Percentiles rank a stretch among this genome's conserved stretches.
Conservation (phyloP, 331 rosid species). For the Malus hybrid region DNA sequence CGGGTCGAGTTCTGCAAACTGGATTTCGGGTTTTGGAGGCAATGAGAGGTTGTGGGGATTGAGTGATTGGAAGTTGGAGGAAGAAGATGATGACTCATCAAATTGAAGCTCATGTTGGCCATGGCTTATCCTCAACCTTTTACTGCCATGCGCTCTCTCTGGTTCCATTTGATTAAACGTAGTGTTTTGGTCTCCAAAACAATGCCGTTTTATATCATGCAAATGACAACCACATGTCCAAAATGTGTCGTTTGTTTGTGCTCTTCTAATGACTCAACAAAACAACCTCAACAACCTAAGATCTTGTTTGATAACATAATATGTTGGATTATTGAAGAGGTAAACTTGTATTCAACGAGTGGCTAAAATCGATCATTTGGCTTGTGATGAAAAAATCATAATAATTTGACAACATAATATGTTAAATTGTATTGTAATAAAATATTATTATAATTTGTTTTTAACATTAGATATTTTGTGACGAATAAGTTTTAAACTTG, state of each 20-base stretch:
- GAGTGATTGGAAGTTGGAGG: conserved; percentile 26
- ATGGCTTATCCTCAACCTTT: not conserved
- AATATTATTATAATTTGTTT: too few relatives aligned
- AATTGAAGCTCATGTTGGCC: conserved; percentile 22
- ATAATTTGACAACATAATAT: too few relatives aligned
- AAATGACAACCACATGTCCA: not conserved
- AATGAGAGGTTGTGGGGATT: conserved; percentile 12
- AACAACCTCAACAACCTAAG: too few relatives aligned
- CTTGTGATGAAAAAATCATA: too few relatives aligned
- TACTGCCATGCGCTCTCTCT: not conserved
- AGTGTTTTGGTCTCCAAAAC: conserved; percentile 4
- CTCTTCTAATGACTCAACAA: not conserved
- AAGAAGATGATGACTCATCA: conserved; percentile 30
- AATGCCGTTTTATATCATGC: not conserved
- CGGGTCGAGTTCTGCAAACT: conserved; percentile 11
- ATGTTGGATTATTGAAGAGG: too few relatives aligned
- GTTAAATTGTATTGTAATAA: too few relatives aligned
- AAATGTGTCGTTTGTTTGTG: not conserved
- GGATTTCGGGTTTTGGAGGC: conserved; percentile 19
- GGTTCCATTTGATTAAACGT: not conserved
- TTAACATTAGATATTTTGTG: too few relatives aligned
- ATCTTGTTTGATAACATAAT: too few relatives aligned
- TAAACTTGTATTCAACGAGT: too few relatives aligned
- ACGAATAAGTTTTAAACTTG: too few relatives aligned
- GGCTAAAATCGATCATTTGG: too few relatives aligned